A percentile compares a stretch with the other conserved stretches of the same genome.
phyloP scores from a whole-genome alignment of 2,329 filamentous ascomycete genomes.

The Neophaeococcomyces mojaviensis region DNA sequence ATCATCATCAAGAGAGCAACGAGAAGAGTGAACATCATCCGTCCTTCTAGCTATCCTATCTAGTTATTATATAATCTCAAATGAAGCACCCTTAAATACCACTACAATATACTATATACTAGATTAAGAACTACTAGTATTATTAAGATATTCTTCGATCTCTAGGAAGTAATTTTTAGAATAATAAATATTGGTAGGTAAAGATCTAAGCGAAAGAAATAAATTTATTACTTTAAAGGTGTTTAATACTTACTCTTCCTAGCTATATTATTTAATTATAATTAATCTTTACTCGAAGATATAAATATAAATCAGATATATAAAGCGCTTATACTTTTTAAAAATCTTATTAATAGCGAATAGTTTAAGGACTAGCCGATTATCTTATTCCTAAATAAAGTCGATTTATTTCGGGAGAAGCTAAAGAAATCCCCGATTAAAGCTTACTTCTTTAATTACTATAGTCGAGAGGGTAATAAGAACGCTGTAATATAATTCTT shows the following conservation, averaged over 20 bases:
- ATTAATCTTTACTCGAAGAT: conserved; percentile 92
- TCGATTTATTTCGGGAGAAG: conserved; percentile 77
- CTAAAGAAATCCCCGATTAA: conserved; percentile 62
- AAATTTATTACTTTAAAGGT: conserved; percentile 95
- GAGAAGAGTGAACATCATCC: no score
- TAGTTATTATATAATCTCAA: no score
- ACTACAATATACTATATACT: conserved; percentile 80
- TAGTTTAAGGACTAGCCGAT: conserved; percentile 78
- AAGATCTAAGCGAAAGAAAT: conserved; percentile 89
- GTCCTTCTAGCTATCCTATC: no score
- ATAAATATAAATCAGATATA: conserved; percentile 95
- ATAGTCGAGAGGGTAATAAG: conserved; percentile 62
- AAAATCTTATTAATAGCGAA: conserved; percentile 76
- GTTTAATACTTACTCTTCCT: conserved; percentile 88
- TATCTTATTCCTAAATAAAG: conserved; percentile 82
- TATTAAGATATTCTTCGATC: conserved; percentile 87
- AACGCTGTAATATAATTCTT: conserved; percentile 74
- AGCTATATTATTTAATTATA: conserved; percentile 91
- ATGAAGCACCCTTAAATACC: no score
- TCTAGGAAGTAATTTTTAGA: conserved; percentile 84
- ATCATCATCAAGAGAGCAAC: no score
- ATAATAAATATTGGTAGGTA: conserved; percentile 97
- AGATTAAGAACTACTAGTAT: conserved; percentile 89
- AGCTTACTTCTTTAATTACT: conserved; percentile 71
- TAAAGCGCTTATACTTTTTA: conserved; percentile 78